These are phyloP conservation scores for Nemania sp. DNA, from an alignment of 2,329 filamentous ascomycete species.

Conservation along the genomic window DNA sequence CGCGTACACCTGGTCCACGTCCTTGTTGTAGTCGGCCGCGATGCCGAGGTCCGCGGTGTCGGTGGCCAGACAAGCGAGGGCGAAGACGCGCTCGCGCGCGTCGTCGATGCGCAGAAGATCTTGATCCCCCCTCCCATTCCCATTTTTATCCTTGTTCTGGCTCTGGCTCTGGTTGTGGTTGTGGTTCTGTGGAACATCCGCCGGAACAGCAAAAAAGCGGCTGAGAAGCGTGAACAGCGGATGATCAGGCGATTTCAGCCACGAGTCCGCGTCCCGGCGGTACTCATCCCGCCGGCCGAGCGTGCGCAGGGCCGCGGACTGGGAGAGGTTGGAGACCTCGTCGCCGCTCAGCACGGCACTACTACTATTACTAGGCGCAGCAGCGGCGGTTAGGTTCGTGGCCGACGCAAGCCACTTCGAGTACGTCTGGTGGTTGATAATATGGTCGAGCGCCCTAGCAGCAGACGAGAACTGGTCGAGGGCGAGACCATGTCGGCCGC, in stretches of 20 bases:
- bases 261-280: slow-evolving; percentile 20
- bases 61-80: slow-evolving; percentile 23
- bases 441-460: slow-evolving; percentile 28
- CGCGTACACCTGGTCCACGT: slow-evolving; percentile 13
- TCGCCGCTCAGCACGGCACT: slow-evolving; percentile 15
- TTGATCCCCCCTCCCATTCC: too few relatives aligned
- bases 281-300: slow-evolving; percentile 26
- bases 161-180: too few relatives aligned
- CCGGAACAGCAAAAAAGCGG: slow-evolving; percentile 13
- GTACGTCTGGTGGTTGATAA: slow-evolving; percentile 31
- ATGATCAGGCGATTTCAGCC: slow-evolving; percentile 22
- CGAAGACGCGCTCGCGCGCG: slow-evolving; percentile 25
- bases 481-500: slow-evolving; percentile 23
- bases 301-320: slow-evolving; percentile 24
- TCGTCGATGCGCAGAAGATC: slow-evolving; percentile 7
- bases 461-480: slow-evolving; percentile 28
- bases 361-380: too few relatives aligned
- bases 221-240: slow-evolving; percentile 26
- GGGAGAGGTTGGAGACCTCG: slow-evolving; percentile 30
- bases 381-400: too few relatives aligned
- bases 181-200: too few relatives aligned
- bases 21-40: slow-evolving; percentile 19
- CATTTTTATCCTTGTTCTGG: too few relatives aligned
- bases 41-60: slow-evolving; percentile 15
- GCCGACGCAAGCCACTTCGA: slow-evolving; percentile 30